Evolutionary conservation across 768 basidiomycete genomes (phyloP), one percentile per base, ranked within the genome.

Genomic region (Dioszegia aurantiaca): DNA sequence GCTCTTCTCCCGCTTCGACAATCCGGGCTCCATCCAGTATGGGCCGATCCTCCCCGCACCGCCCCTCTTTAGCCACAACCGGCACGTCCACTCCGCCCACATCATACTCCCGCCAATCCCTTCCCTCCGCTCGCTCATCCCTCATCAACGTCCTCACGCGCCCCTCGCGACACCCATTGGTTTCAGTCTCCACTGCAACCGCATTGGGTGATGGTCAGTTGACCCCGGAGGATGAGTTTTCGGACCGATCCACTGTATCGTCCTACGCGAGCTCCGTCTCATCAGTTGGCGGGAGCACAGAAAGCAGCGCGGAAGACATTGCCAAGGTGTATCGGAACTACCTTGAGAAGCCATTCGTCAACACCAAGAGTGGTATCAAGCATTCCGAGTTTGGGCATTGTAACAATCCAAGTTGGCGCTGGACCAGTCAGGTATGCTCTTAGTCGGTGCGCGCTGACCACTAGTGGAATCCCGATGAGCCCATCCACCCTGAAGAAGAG

Each of bases 331-430:
- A 70, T 43, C 62, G 63, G 48, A 55, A 68, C 47, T 72, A 69
- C 39, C 54, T 70, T 46, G 70, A 69, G 48, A 71, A 65, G 46
- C 74, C 72, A 6, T 70, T 72, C 51, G 72, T 73, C 3, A 59
- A 68, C 30, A 72, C 63, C 40, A 74, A 72, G 48, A 60, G 61
- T 31, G 58, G 67, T 0, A 63, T 73, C 51, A 75, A 69, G 62
- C 77, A 98, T 78, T 83, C 88, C 24, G 93, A 97, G 78, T 97
- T 93, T 73, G 93, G 93, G 0, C 90, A 91, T 76, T 91, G 89
- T 69, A 84, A 83, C 24, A 86, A 90, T 68, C 84, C 88, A 61
- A 80, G 80, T 72, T 88, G 59, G 78, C 80, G 53, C 72, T 80
- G 54, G 82, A 84, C 68, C 78, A 83, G 56, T 69, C 70, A 72